Conservation (phyloP, 2,329 filamentous ascomycete species). For the Xylariaceae sp. region DNA sequence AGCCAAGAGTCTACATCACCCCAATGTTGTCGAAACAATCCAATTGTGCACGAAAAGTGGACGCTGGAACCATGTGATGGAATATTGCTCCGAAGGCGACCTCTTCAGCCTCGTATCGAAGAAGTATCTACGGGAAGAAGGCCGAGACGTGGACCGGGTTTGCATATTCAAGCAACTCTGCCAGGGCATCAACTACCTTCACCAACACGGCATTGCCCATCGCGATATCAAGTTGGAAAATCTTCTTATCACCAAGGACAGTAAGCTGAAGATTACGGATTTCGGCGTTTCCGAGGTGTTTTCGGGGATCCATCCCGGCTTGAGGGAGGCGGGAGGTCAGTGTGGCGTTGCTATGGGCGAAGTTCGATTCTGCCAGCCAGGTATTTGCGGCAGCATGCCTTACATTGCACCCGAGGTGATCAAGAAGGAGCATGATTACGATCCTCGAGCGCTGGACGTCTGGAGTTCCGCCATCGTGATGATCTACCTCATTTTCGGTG, state of each 20-base stretch:
- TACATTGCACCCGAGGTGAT: conserved; percentile 87
- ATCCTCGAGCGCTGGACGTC: conserved; percentile 75
- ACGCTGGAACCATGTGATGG: conserved; percentile 89
- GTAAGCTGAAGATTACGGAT: conserved; percentile 84
- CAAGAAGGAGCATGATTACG: conserved; percentile 57
- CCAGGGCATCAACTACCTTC: conserved; percentile 75
- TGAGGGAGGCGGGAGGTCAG: conserved; percentile 65
- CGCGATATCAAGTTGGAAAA: conserved; percentile 91
- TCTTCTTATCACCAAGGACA: conserved; percentile 69
- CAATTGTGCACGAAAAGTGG: conserved; percentile 68
- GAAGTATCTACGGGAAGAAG: conserved; percentile 58
- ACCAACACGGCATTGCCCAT: conserved; percentile 79
- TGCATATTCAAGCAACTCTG: conserved; percentile 89
- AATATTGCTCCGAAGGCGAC: conserved; percentile 80
- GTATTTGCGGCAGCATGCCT: conserved; percentile 77
- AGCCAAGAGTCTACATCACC: conserved; percentile 76
- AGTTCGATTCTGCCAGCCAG: conserved; percentile 66
- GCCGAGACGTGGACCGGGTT: conserved; percentile 62
- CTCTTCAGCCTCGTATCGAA: conserved; percentile 69
- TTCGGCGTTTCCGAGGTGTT: conserved; percentile 89
- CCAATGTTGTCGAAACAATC: conserved; percentile 79
- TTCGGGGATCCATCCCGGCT: conserved; percentile 70
- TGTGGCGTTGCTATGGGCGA: conserved; percentile 69
- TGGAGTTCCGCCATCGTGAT: conserved; percentile 84
- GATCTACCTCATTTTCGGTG: conserved; percentile 67